Conservation (phyloP, 805 yeast species). For the Hermanozyma aechmeae region DNA sequence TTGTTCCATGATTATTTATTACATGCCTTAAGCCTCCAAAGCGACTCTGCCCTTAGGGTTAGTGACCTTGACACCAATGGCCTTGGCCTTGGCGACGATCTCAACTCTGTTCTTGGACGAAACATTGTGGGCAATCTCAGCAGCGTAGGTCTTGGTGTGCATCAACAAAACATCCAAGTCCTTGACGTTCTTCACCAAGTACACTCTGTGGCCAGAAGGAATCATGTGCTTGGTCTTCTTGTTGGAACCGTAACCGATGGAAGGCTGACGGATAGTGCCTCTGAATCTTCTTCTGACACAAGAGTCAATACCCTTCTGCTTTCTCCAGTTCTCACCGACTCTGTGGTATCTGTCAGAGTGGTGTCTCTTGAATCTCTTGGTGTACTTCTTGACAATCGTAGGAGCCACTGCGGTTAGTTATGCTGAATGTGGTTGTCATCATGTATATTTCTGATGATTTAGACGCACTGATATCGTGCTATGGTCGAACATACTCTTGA, state of each 20-base stretch:
- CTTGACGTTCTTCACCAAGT: conserved; percentile 83
- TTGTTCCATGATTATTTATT: no score
- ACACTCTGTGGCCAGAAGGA: conserved; percentile 98
- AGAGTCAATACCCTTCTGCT: conserved; percentile 99
- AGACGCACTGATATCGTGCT: background rate
- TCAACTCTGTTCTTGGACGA: conserved; percentile 98
- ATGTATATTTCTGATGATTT: background rate
- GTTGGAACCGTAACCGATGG: conserved; percentile 99
- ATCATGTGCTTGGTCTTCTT: conserved; percentile 92
- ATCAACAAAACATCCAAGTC: conserved; percentile 92
- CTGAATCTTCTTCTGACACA: conserved; percentile 99
- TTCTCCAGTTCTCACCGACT: conserved; percentile 99
- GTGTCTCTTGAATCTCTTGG: conserved; percentile 99
- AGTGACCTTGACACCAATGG: conserved; percentile 97
- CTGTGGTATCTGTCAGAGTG: conserved; percentile 99
- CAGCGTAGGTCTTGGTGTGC: conserved; percentile 98
- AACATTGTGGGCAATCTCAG: conserved; percentile 98
- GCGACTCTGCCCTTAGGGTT: conserved; percentile 98
- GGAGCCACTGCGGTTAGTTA: conserved; percentile 68
- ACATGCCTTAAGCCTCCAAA: conserved; percentile 76
- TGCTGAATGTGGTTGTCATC: background rate
- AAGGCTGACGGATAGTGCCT: conserved; percentile 98
- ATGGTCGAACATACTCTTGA: conserved; percentile 11
- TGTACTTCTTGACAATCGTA: conserved; percentile 99
- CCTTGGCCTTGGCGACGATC: conserved; percentile 94